Conservation (phyloP, 1,139 yeast genomes). For the Geotrichum armillariae region DNA sequence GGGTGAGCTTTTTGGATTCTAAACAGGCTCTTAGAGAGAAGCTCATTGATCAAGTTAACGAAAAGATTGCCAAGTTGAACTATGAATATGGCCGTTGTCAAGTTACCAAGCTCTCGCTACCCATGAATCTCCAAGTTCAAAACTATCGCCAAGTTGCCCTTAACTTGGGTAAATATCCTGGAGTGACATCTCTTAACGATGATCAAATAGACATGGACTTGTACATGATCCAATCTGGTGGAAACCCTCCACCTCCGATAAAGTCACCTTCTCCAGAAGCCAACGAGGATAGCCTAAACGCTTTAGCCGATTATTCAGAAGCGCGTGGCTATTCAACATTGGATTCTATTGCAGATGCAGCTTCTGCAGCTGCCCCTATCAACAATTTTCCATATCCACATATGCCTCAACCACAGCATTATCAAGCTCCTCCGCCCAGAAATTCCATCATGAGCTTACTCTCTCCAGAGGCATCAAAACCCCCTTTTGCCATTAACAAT, state of each 20-base stretch:
- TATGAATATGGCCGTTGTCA: conserved; percentile 20
- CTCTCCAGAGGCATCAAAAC: conserved; percentile 1
- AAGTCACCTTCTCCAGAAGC: conserved; percentile 8
- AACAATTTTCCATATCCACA: conserved; percentile 1
- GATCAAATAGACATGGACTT: conserved; percentile 12
- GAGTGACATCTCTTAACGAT: background rate
- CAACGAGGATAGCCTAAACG: background rate
- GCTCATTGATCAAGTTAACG: conserved; percentile 15
- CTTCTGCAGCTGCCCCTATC: conserved; percentile 4
- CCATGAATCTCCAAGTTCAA: conserved; percentile 5
- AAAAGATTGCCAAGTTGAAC: conserved; percentile 22
- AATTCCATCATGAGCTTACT: conserved; percentile 6
- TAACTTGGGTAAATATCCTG: conserved; percentile 3
- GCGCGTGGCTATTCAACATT: background rate
- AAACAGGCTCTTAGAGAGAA: conserved; percentile 11
- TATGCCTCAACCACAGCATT: conserved; percentile 1
- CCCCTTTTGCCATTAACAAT: conserved; percentile 6
- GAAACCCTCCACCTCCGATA: conserved; percentile 1
- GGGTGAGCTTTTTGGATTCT: conserved; percentile 12
- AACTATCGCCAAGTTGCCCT: conserved; percentile 5
- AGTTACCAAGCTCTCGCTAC: conserved; percentile 7
- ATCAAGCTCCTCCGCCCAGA: background rate
- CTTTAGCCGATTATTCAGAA: background rate
- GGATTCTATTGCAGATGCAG: conserved; percentile 10
- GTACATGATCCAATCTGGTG: conserved; percentile 6